Evolutionary conservation across 495 filamentous ascomycete species (phyloP), one percentile per base, ranked within the genome.

Genomic region (Podospora comata): DNA sequence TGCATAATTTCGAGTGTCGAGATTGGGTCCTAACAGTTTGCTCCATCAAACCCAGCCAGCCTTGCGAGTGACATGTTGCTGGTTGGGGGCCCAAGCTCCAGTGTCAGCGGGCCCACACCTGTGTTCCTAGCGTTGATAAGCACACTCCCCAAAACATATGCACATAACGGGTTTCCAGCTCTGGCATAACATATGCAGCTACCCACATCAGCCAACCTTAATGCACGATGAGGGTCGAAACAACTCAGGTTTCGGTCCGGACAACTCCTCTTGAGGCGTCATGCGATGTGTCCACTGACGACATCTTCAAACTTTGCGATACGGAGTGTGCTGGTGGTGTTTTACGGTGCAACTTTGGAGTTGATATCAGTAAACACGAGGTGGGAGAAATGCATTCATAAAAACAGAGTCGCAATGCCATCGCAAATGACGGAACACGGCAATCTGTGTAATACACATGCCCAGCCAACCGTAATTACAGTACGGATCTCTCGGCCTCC

Each of bases 1-100:
- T 58, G 55, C 55, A 20, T 58, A 19, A 26, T 20, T 58, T 20
- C 9, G 55, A 58, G 55, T 58, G 55, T 26, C 18, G 55, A 58
- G 55, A 58, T 58, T 58, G 16, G 55, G n/a, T 23, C 23, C 55
- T 58, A 58, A 58, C 55, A 58, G n/a, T 58, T 58, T 9, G 11
- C 55, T 58, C 55, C 55, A 26, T 19, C n/a, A 58, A 23, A 19
- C n/a, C 6, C 18, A 20, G 55, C 55, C 55, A 58, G 55, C 55
- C 55, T 58, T 20, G 19, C 55, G 13, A 58, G 5, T 58, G n/a
- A 26, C n/a, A 58, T 20, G 55, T 58, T 26, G 7, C 55, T 58
- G n/a, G n/a, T 26, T 58, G 5, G 4, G 18, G n/a, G 55, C 18
- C 55, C 55, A 20, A 58, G 55, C 55, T 19, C 23, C 23, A 9